A percentile compares a stretch with the other conserved stretches of the same genome.
Evolutionary conservation across 2,329 filamentous ascomycete species (phyloP).

Genomic region (Alternaria brassicicola): DNA sequence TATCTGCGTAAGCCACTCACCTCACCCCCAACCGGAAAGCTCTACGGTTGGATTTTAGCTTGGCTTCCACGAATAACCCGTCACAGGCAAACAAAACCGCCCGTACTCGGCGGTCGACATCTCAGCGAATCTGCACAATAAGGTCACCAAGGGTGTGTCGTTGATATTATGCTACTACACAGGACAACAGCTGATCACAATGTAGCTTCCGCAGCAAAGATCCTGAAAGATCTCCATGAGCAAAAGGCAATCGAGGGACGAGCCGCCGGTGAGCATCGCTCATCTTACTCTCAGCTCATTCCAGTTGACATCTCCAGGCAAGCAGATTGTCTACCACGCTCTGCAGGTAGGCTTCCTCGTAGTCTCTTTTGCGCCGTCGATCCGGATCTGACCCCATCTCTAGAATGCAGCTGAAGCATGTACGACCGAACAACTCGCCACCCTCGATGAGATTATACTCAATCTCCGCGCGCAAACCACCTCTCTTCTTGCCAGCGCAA

Average conservation of each 20-base stretch:
- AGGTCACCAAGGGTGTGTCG: constrained; percentile 60
- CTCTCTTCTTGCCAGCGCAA: constrained; percentile 54
- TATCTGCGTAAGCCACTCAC: constrained; percentile 55
- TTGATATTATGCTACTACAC: background rate
- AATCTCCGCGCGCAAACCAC: constrained; percentile 55
- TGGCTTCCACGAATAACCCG: constrained; percentile 4
- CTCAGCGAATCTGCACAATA: constrained; percentile 66
- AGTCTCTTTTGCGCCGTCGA: background rate
- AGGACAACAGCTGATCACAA: constrained; percentile 16
- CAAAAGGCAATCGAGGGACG: constrained; percentile 64
- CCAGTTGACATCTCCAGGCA: constrained; percentile 53
- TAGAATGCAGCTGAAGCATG: constrained; percentile 58
- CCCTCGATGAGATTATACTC: constrained; percentile 57
- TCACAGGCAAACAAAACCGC: constrained; percentile 58
- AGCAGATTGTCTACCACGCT: constrained; percentile 67
- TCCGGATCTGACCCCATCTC: background rate
- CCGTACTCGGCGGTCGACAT: constrained; percentile 65
- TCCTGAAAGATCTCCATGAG: constrained; percentile 68
- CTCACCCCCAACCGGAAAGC: background rate
- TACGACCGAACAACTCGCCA: constrained; percentile 56
- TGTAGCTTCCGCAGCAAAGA: constrained; percentile 63
- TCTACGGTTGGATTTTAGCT: background rate
- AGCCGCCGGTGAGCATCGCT: constrained; percentile 53
- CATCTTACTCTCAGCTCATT: background rate
- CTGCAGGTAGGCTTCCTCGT: constrained; percentile 46